A percentile compares a stretch with the other conserved stretches of the same genome.
phyloP scores from a whole-genome alignment of 1,139 yeast species.

The Geotrichum australiense region DNA sequence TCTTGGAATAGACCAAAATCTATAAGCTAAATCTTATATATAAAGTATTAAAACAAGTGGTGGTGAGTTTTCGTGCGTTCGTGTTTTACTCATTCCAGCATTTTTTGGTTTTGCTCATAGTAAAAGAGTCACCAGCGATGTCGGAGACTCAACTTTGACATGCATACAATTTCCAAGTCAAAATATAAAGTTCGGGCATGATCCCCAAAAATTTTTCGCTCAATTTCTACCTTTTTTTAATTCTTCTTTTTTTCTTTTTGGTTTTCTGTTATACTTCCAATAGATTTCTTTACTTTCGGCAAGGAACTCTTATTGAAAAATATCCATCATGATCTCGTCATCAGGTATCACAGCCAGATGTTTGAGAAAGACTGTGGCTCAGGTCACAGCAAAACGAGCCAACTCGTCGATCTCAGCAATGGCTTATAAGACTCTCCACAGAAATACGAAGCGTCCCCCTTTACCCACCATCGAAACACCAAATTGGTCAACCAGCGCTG shows the following conservation, averaged over 20 bases:
- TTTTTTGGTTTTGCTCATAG: neutral
- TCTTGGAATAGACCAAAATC: no score
- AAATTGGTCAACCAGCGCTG: slow-evolving; percentile 90
- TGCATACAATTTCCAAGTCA: no score
- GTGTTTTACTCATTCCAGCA: no score
- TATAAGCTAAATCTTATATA: no score
- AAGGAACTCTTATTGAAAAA: no score
- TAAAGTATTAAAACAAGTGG: no score
- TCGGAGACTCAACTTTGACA: slow-evolving; percentile 4
- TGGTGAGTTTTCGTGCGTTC: no score
- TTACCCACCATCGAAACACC: slow-evolving; percentile 95
- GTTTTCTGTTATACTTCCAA: no score
- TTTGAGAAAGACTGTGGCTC: slow-evolving; percentile 10
- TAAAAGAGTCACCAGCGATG: slow-evolving; percentile 11
- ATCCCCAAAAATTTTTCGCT: no score
- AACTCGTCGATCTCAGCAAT: slow-evolving; percentile 76
- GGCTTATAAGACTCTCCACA: slow-evolving; percentile 85
- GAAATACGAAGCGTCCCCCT: slow-evolving; percentile 78
- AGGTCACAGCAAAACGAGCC: slow-evolving; percentile 7
- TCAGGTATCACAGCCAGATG: slow-evolving; percentile 11
- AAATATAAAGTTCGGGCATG: neutral
- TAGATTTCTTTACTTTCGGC: no score
- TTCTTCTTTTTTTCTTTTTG: slow-evolving; percentile 2
- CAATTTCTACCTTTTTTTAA: neutral
- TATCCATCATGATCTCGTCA: slow-evolving; percentile 10